These are phyloP conservation scores for Kuraishia molischiana DNA, from an alignment of 805 yeast genomes.

Conservation along the genomic window DNA sequence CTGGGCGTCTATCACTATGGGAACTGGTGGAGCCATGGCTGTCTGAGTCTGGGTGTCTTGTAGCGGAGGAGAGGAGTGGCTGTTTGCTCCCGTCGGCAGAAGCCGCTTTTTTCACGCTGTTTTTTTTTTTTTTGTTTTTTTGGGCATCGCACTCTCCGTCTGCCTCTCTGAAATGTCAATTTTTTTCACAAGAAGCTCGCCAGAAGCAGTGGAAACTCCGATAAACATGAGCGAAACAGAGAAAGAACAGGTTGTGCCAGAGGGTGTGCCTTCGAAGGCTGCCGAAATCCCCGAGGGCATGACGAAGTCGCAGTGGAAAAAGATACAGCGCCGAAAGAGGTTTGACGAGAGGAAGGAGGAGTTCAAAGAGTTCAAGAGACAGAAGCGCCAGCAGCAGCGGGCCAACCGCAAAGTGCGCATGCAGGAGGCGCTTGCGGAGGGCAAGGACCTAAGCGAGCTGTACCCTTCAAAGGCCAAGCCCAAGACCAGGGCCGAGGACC, in stretches of 20 bases:
- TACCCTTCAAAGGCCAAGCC: slow-evolving; percentile 16
- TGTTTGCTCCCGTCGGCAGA: too few relatives aligned
- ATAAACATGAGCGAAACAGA: too few relatives aligned
- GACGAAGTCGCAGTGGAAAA: slow-evolving; percentile 82
- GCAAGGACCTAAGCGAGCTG: slow-evolving; percentile 26
- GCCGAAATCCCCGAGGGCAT: slow-evolving; percentile 64
- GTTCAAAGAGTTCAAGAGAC: slow-evolving; percentile 40
- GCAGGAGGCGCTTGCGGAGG: slow-evolving; percentile 24
- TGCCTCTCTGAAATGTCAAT: too few relatives aligned
- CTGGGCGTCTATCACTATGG: slow-evolving; percentile 54
- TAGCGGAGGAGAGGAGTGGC: too few relatives aligned
- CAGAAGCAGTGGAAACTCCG: too few relatives aligned
- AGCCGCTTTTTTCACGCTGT: too few relatives aligned
- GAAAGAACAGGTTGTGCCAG: too few relatives aligned
- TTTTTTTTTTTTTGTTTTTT: too few relatives aligned
- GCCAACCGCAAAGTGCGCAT: slow-evolving; percentile 18
- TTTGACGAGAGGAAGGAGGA: slow-evolving; percentile 63
- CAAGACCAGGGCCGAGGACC: slow-evolving; percentile 30
- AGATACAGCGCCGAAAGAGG: slow-evolving; percentile 37
- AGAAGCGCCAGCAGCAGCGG: slow-evolving; percentile 38
- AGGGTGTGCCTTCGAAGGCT: not conserved
- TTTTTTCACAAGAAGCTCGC: too few relatives aligned
- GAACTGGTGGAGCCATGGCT: slow-evolving; percentile 51
- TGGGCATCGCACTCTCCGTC: too few relatives aligned
- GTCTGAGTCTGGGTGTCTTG: too few relatives aligned